Conservation (phyloP, 2,329 filamentous ascomycete species). For the Talaromyces atroroseus region DNA sequence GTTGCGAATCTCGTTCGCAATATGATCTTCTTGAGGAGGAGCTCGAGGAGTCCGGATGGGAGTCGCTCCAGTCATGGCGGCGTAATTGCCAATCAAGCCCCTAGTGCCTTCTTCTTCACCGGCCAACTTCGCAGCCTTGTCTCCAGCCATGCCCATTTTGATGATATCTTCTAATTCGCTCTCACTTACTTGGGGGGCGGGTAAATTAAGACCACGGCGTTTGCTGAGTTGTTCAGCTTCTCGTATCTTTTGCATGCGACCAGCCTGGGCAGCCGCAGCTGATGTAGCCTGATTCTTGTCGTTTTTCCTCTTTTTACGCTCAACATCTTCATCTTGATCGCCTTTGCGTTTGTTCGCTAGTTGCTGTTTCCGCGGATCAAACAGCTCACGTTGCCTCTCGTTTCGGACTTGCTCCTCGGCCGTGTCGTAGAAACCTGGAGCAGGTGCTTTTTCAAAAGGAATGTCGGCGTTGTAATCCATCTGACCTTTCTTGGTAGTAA, state of each 20-base stretch:
- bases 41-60: slow-evolving; percentile 90
- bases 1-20: slow-evolving; percentile 94
- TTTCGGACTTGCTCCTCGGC: slow-evolving; percentile 73
- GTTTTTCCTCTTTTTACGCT: slow-evolving; percentile 77
- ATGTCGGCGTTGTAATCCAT: slow-evolving; percentile 99
- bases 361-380: slow-evolving; percentile 90
- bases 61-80: slow-evolving; percentile 69
- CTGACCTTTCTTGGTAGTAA: slow-evolving; percentile 84
- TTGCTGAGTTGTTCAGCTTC: slow-evolving; percentile 98
- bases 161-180: slow-evolving; percentile 94
- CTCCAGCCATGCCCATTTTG: slow-evolving; percentile 94
- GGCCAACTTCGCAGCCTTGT: slow-evolving; percentile 71
- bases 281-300: slow-evolving; percentile 70
- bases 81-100: slow-evolving; percentile 82
- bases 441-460: slow-evolving; percentile 89
- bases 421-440: slow-evolving; percentile 89
- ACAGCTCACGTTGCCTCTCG: slow-evolving; percentile 74
- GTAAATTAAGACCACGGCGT: slow-evolving; percentile 73
- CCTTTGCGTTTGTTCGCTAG: slow-evolving; percentile 89
- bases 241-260: slow-evolving; percentile 86
- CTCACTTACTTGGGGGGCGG: slow-evolving; percentile 86
- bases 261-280: slow-evolving; percentile 85
- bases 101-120: slow-evolving; percentile 73
- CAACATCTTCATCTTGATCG: slow-evolving; percentile 75
- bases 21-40: slow-evolving; percentile 86